phyloP scores from a whole-genome alignment of 148 eudicot genomes.

The Rhododendron molle region DNA sequence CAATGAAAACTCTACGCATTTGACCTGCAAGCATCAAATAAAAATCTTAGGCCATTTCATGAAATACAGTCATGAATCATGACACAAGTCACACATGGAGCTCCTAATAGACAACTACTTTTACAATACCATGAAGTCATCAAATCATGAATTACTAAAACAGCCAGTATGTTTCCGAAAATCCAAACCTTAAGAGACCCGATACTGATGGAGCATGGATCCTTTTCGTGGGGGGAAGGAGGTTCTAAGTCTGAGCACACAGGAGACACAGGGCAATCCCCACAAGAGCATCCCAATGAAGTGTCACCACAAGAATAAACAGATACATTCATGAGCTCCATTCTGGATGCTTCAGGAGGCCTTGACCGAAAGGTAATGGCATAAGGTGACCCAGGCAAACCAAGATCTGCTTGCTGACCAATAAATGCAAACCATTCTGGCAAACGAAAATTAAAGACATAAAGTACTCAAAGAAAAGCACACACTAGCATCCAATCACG shows the following conservation, averaged over 20 bases:
- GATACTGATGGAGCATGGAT: conserved; percentile 46
- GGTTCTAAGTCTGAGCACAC: conserved; percentile 55
- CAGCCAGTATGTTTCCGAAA: neutral
- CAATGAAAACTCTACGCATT: conserved; percentile 58
- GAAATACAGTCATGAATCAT: neutral
- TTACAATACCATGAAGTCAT: neutral
- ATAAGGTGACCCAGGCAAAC: conserved; percentile 78
- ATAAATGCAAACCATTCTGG: conserved; percentile 71
- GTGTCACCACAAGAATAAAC: conserved; percentile 68
- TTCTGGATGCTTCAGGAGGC: conserved; percentile 39
- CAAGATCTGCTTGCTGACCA: conserved; percentile 52
- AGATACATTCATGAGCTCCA: conserved; percentile 62
- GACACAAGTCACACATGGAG: neutral
- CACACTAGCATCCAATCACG: neutral
- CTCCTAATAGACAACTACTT: neutral
- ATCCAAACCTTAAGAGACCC: conserved; percentile 48
- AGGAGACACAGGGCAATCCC: conserved; percentile 67
- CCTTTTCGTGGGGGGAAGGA: conserved; percentile 48
- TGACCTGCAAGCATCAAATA: conserved; percentile 39
- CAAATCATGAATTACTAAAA: neutral
- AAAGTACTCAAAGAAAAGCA: neutral
- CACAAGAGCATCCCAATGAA: conserved; percentile 75
- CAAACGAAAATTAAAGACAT: neutral
- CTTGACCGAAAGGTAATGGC: conserved; percentile 50
- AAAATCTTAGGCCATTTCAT: neutral